Conservation (phyloP, 371 early-diverging fungal genomes). For the Mortierella polycephala region DNA sequence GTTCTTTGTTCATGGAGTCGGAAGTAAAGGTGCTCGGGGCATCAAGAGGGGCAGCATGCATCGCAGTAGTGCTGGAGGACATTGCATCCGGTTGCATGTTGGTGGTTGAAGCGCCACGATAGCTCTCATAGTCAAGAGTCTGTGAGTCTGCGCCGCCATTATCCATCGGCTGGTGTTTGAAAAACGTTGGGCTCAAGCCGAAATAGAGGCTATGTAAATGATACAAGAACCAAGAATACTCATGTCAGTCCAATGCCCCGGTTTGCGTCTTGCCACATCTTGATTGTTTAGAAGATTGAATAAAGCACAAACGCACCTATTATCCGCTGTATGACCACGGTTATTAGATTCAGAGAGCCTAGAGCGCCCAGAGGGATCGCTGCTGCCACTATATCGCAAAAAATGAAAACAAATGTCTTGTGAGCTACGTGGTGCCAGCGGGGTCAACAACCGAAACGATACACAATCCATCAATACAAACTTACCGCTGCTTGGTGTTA, state of each 20-base stretch:
- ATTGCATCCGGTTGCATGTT: background rate
- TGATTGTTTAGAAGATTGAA: background rate
- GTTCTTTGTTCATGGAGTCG: no score
- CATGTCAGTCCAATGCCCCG: background rate
- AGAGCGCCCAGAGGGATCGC: background rate
- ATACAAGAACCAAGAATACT: background rate
- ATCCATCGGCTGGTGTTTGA: background rate
- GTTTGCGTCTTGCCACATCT: background rate
- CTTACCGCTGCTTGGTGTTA: conserved; percentile 21
- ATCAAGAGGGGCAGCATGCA: no score
- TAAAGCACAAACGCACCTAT: no score
- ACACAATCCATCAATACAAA: background rate
- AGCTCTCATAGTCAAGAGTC: background rate
- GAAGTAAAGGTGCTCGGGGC: no score
- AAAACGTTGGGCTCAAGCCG: background rate
- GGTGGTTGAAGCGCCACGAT: background rate
- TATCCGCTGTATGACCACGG: no score
- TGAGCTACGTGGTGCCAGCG: background rate
- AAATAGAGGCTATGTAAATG: background rate
- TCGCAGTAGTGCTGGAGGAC: no score
- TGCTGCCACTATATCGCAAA: background rate
- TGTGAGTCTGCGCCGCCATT: background rate
- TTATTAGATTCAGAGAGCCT: no score
- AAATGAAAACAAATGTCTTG: background rate
- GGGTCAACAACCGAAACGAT: no score